Base-by-base conservation (phyloP, 768 basidiomycete genomes). In the Kwoniella mangroviensis region DNA sequence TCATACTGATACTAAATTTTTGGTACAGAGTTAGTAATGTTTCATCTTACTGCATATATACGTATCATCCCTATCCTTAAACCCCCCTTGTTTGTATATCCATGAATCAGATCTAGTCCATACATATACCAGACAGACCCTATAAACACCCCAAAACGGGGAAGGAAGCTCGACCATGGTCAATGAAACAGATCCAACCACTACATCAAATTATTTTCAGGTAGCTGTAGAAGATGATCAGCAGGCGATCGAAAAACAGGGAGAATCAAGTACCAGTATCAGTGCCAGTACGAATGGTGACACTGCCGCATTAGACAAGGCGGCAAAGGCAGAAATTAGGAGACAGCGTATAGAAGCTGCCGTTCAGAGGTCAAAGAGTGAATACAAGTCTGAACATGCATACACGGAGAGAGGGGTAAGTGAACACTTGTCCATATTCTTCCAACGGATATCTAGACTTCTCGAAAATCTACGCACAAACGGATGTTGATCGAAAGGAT, bases 341-440 rank as follows among this genome's bases (percentile, higher is more conserved):
- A 51, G 69, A 43, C 55, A 57, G 40, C 68, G 79, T 5, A 80
- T 80, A 42, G 74, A 68, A 22, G 74, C 64, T 40, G 79, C 79
- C 12, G 75, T 80, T 2, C 22, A 77, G 65, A n/a, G 74, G n/a
- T 80, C 79, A 3, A 76, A 68, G 52, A 53, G 56, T 13, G 74
- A 78, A 57, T 80, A 80, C 59, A 69, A 74, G 52, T 15, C 72
- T 19, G 72, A 77, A 42, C 77, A 80, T 68, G 79, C 75, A 15
- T 78, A 68, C 58, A 78, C 75, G 3, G 79, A 80, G 63, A 28
- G 77, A 68, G 53, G 49, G 26, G 79, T 80, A 49, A 65, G 76
- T 22, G n/a, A 12, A 51, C 15, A 17, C 21, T 51, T 11, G 49
- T 21, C 54, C 54, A 13, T 11, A 55, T 7, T 55, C 24, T 26